Conservation (phyloP, 495 filamentous ascomycete species). For the Daldinia loculata region DNA sequence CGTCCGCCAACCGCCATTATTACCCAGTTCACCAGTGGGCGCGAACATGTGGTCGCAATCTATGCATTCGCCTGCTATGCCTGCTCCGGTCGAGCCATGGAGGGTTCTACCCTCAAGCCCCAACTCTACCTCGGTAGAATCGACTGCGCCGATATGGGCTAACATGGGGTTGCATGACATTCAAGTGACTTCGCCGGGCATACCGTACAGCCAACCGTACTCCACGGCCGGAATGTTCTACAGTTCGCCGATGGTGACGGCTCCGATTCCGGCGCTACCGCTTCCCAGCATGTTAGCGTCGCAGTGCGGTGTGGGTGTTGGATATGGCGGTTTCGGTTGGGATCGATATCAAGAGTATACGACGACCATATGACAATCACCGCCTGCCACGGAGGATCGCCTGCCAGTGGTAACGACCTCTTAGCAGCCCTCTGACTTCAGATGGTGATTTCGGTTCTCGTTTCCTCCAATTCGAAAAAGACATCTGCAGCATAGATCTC, state of each 20-base stretch:
- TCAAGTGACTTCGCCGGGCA: conserved; percentile 74
- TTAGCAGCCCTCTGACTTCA: conserved; percentile 34
- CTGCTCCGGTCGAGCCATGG: conserved; percentile 87
- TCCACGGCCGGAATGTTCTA: conserved; percentile 71
- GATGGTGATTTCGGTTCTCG: conserved; percentile 29
- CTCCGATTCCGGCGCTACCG: conserved; percentile 79
- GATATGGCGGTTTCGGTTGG: conserved; percentile 83
- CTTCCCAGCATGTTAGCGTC: conserved; percentile 88
- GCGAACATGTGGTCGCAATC: conserved; percentile 82
- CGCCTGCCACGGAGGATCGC: conserved; percentile 48
- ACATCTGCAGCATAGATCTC: conserved; percentile 43
- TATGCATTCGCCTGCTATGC: conserved; percentile 58
- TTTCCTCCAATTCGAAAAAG: conserved; percentile 32
- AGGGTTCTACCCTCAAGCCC: conserved; percentile 91
- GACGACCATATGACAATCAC: conserved; percentile 71
- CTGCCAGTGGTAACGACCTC: conserved; percentile 54
- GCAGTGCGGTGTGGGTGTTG: conserved; percentile 81
- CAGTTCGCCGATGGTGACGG: conserved; percentile 67
- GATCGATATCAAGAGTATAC: conserved; percentile 71
- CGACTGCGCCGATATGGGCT: conserved; percentile 79
- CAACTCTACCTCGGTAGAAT: conserved; percentile 72
- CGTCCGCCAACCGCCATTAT: conserved; percentile 81
- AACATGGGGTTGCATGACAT: conserved; percentile 76
- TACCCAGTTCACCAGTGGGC: conserved; percentile 84
- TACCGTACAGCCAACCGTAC: conserved; percentile 82